Conservation (phyloP, 805 yeast species). For the Clavispora vitiphila region DNA sequence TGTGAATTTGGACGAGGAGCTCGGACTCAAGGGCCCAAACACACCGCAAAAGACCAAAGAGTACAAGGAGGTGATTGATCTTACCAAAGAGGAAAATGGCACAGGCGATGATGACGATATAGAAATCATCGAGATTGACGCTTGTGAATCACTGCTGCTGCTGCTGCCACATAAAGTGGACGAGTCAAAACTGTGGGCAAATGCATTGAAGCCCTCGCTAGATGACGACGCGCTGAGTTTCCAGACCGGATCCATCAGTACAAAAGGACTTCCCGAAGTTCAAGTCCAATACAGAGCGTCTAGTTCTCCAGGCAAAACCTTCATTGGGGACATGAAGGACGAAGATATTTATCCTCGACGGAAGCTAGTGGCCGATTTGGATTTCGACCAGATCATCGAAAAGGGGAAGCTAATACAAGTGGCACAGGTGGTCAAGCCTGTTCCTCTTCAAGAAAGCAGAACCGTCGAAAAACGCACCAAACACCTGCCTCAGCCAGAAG, state of each 20-base stretch:
- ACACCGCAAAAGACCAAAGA: not conserved
- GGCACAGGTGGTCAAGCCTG: not conserved
- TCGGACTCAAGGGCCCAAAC: not conserved
- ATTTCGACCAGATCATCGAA: slow-evolving; percentile 24
- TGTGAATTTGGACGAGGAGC: slow-evolving; percentile 4
- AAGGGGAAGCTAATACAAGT: slow-evolving; percentile 7
- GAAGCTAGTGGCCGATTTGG: slow-evolving; percentile 25
- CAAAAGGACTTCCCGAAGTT: not conserved
- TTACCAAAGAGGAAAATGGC: slow-evolving; percentile 10
- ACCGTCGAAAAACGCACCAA: not conserved
- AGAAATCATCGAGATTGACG: slow-evolving; percentile 11
- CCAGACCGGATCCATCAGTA: not conserved
- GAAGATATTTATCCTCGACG: slow-evolving; percentile 19
- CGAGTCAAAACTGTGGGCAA: slow-evolving; percentile 1
- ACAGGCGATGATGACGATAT: slow-evolving; percentile 11
- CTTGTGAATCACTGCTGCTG: slow-evolving; percentile 6
- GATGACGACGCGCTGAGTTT: not conserved
- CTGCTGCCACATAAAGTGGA: not conserved
- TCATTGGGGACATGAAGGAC: slow-evolving; percentile 21
- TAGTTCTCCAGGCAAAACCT: slow-evolving; percentile 22
- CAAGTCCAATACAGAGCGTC: slow-evolving; percentile 19
- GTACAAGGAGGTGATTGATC: slow-evolving; percentile 11
- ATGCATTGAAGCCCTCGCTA: not conserved
- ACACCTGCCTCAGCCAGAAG: not conserved
- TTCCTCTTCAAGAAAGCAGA: not conserved